Evolutionary conservation across 208 protist genomes (phyloP).

Genomic region (Acanthamoeba royreba): DNA sequence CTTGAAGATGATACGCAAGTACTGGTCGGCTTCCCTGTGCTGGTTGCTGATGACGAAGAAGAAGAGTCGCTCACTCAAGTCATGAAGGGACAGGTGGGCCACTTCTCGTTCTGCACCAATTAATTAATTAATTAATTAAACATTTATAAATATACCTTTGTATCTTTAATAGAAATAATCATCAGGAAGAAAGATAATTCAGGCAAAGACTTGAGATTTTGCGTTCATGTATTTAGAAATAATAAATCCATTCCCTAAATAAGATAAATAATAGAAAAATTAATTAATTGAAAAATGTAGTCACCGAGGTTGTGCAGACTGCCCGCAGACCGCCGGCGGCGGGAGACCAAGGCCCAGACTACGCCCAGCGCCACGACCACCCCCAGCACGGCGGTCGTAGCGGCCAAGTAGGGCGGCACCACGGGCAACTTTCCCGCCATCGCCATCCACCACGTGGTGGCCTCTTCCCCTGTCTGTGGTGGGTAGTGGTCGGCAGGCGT

Average conservation of each 20-base stretch:
- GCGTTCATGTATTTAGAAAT: too few species aligned
- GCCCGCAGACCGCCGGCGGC: not conserved
- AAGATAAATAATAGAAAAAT: not conserved
- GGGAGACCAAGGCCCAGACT: not conserved
- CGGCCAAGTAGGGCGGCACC: too few species aligned
- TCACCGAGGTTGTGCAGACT: not conserved
- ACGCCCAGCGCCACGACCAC: not conserved
- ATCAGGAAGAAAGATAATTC: too few species aligned
- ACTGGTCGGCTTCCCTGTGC: not conserved
- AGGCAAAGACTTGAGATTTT: too few species aligned
- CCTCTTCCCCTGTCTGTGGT: too few species aligned
- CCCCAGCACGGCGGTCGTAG: too few species aligned
- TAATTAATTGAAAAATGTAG: not conserved
- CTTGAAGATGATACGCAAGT: not conserved
- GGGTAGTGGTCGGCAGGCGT: too few species aligned
- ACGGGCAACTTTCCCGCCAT: too few species aligned
- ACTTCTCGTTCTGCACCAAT: not conserved
- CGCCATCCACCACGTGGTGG: too few species aligned
- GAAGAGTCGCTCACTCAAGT: not conserved
- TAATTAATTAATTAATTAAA: not conserved
- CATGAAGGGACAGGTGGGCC: not conserved
- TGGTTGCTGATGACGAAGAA: slow-evolving; percentile 6
- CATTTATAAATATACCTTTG: not conserved
- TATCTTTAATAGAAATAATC: too few species aligned
- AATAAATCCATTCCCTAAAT: too few species aligned